Evolutionary conservation across 116 monocot species (phyloP).

Genomic region (Iris pallida): DNA sequence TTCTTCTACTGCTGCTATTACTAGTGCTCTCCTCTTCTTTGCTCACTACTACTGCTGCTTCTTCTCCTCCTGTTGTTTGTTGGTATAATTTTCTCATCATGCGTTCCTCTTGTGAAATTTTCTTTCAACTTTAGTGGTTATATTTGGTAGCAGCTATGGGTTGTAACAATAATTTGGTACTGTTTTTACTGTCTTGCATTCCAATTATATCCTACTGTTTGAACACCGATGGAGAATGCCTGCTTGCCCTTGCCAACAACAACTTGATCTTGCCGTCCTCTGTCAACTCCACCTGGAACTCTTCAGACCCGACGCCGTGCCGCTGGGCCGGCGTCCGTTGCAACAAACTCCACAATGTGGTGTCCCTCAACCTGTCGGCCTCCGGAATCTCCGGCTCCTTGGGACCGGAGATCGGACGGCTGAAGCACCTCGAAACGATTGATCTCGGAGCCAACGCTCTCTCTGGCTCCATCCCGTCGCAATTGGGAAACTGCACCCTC

Average conservation of each 20-base stretch:
- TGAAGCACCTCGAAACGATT: conserved; percentile 37
- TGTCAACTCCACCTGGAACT: conserved; percentile 58
- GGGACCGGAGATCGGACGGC: conserved; percentile 43
- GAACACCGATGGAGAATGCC: conserved; percentile 46
- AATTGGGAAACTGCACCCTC: conserved; percentile 57
- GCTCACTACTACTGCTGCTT: too few species aligned
- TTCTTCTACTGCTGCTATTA: too few species aligned
- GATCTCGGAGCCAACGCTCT: conserved; percentile 43
- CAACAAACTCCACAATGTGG: conserved; percentile 19
- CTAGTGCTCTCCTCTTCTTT: too few species aligned
- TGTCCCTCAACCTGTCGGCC: conserved; percentile 35
- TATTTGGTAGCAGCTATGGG: too few species aligned
- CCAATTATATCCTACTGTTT: conserved; percentile 29
- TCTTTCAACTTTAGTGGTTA: too few species aligned
- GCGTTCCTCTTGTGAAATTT: too few species aligned
- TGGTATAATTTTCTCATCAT: too few species aligned
- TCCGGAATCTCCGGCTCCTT: conserved; percentile 37
- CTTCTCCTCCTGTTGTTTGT: too few species aligned
- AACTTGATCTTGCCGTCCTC: conserved; percentile 36
- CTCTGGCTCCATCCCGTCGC: conserved; percentile 48
- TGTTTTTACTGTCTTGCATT: neutral
- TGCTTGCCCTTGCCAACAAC: conserved; percentile 51
- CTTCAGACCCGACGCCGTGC: conserved; percentile 56
- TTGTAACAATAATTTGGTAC: too few species aligned
- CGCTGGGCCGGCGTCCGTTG: conserved; percentile 64